Percentiles rank a stretch among this genome's conserved stretches.
These are phyloP conservation scores for Hypomontagnella monticulosa DNA, from an alignment of 495 filamentous ascomycete species.

Conservation along the genomic window DNA sequence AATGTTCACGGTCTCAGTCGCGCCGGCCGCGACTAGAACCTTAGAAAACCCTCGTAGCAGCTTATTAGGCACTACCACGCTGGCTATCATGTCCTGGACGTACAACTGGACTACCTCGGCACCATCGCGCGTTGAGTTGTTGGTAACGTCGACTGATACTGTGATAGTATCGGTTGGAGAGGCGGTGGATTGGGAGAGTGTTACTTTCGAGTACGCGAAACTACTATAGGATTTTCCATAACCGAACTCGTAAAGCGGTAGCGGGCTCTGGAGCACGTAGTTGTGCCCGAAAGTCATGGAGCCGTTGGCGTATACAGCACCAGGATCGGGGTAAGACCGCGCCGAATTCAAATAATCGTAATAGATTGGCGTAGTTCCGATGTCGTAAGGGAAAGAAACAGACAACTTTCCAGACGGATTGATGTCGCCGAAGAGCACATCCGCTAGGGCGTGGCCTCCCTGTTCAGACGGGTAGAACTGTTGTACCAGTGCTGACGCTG, in stretches of 20 bases:
- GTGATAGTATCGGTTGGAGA: conserved; percentile 59
- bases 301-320: conserved; percentile 61
- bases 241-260: conserved; percentile 72
- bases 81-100: conserved; percentile 66
- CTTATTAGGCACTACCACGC: conserved; percentile 72
- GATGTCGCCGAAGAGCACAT: conserved; percentile 82
- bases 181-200: conserved; percentile 55
- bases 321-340: conserved; percentile 61
- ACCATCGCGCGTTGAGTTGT: conserved; percentile 63
- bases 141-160: conserved; percentile 66
- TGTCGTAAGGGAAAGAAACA: conserved; percentile 67
- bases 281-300: conserved; percentile 70
- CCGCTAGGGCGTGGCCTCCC: conserved; percentile 79
- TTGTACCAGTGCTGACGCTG: conserved; percentile 69
- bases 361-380: conserved; percentile 72
- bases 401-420: conserved; percentile 78
- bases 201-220: conserved; percentile 64
- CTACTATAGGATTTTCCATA: conserved; percentile 73
- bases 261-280: conserved; percentile 68
- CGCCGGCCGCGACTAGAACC: conserved; percentile 66
- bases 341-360: conserved; percentile 77
- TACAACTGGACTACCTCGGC: conserved; percentile 78
- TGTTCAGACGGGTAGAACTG: conserved; percentile 79
- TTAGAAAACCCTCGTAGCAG: conserved; percentile 76
- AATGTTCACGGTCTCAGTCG: conserved; percentile 66